Evolutionary conservation across 352 stramenopile species (phyloP).

Genomic region (Pythium periplocum): DNA sequence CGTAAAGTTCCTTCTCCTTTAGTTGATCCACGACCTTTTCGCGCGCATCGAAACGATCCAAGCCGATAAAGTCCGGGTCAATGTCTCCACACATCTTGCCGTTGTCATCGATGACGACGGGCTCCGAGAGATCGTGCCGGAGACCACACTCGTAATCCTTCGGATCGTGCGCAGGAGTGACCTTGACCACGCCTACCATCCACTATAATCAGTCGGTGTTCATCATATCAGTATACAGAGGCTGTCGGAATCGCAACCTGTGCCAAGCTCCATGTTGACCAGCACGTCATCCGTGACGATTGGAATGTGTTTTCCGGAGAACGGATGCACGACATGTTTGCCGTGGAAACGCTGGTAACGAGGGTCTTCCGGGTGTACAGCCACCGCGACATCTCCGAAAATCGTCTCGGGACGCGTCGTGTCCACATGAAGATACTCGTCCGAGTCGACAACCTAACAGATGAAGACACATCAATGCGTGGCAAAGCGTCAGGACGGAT

Average conservation of each 20-base stretch:
- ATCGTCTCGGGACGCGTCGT: slow-evolving; percentile 99
- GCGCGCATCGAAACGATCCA: slow-evolving; percentile 95
- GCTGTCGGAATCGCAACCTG: slow-evolving; percentile 42
- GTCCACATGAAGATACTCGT: slow-evolving; percentile 89
- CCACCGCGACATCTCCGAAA: slow-evolving; percentile 97
- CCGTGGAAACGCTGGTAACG: slow-evolving; percentile 95
- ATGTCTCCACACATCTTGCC: slow-evolving; percentile 69
- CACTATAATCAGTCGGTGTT: no score
- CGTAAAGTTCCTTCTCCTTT: slow-evolving; percentile 77
- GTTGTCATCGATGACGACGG: slow-evolving; percentile 68
- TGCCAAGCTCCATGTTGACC: slow-evolving; percentile 99
- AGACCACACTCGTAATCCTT: slow-evolving; percentile 99
- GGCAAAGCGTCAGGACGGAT: no score
- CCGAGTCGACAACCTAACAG: slow-evolving; percentile 37
- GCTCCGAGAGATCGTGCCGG: slow-evolving; percentile 88
- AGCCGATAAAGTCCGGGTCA: slow-evolving; percentile 83
- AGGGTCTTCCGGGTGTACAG: slow-evolving; percentile 94
- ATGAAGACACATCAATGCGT: not conserved
- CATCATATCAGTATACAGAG: no score
- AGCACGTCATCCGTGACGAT: slow-evolving; percentile 95
- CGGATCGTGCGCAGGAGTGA: slow-evolving; percentile 99
- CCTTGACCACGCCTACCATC: slow-evolving; percentile 75
- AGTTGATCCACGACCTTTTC: slow-evolving; percentile 90
- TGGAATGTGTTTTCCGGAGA: slow-evolving; percentile 83
- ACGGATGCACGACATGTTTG: slow-evolving; percentile 95